Percentiles rank a stretch among this genome's conserved stretches.
Conservation (phyloP, 371 early-diverging fungal genomes). For the Mucor velutinosus region DNA sequence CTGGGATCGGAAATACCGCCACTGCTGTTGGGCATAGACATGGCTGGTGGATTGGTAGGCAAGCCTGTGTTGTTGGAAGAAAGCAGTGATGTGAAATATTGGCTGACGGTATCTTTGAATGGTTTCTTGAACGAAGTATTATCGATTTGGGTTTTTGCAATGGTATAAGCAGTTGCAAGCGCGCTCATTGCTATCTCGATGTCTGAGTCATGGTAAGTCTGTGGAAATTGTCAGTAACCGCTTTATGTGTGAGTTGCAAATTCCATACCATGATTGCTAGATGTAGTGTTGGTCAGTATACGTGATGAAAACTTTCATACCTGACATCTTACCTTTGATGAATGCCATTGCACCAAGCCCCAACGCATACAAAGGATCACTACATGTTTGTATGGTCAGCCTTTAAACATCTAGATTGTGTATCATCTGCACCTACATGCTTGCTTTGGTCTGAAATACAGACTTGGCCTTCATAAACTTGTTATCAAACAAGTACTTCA, state of each 20-base stretch:
- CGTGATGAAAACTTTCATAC: not conserved
- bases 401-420: not conserved
- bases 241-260: not conserved
- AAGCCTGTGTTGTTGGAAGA: conserved; percentile 30
- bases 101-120: conserved; percentile 40
- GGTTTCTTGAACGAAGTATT: conserved; percentile 36
- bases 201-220: conserved; percentile 44
- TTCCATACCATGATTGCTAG: conserved; percentile 25
- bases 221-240: not conserved
- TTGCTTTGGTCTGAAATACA: conserved; percentile 43
- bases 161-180: conserved; percentile 40
- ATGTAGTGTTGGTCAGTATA: not conserved
- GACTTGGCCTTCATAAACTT: conserved; percentile 55
- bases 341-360: conserved; percentile 55
- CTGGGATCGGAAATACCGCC: conserved; percentile 21
- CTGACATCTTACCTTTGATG: conserved; percentile 35
- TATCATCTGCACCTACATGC: conserved; percentile 22
- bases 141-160: conserved; percentile 48
- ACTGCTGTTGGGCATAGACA: conserved; percentile 21
- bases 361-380: conserved; percentile 50
- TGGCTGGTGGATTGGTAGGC: conserved; percentile 29
- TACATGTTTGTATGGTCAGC: not conserved
- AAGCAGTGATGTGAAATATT: conserved; percentile 37
- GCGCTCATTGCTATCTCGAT: conserved; percentile 39
- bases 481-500: conserved; percentile 48